Conservation (phyloP, 2,329 filamentous ascomycete genomes). For the Chalara sp. region DNA sequence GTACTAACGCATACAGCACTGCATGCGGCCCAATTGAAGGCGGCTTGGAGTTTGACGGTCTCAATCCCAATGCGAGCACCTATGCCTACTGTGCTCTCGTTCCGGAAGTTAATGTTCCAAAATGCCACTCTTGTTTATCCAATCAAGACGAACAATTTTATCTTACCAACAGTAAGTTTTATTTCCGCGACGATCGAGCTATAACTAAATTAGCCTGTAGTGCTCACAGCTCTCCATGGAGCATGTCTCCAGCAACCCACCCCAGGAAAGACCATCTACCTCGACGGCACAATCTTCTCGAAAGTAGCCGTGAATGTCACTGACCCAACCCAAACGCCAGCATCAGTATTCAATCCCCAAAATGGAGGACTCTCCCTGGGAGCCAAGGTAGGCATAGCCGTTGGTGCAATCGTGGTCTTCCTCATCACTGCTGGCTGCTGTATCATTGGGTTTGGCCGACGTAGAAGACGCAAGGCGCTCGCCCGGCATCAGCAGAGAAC, state of each 20-base stretch:
- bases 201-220: slow-evolving; percentile 24
- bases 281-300: slow-evolving; percentile 48
- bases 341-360: slow-evolving; percentile 3
- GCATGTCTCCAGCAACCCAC: slow-evolving; percentile 47
- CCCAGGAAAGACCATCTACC: slow-evolving; percentile 39
- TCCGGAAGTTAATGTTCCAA: slow-evolving; percentile 31
- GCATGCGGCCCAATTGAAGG: slow-evolving; percentile 44
- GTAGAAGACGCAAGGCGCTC: slow-evolving; percentile 46
- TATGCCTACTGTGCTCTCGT: slow-evolving; percentile 50
- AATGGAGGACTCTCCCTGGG: slow-evolving; percentile 42
- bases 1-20: slow-evolving; percentile 28
- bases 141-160: slow-evolving; percentile 31
- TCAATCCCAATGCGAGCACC: slow-evolving; percentile 36
- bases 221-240: slow-evolving; percentile 45
- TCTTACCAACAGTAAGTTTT: slow-evolving; percentile 46
- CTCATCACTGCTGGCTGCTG: slow-evolving; percentile 42
- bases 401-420: slow-evolving; percentile 42
- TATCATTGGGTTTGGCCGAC: slow-evolving; percentile 50
- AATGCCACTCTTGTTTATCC: slow-evolving; percentile 43
- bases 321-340: slow-evolving; percentile 35
- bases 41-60: slow-evolving; percentile 42
- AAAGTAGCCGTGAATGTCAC: slow-evolving; percentile 41
- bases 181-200: background rate
- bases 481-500: slow-evolving; percentile 27
- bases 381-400: slow-evolving; percentile 51